These are phyloP conservation scores for Kluyveromyces nonfermentans DNA, from an alignment of 805 yeast species.

Conservation along the genomic window DNA sequence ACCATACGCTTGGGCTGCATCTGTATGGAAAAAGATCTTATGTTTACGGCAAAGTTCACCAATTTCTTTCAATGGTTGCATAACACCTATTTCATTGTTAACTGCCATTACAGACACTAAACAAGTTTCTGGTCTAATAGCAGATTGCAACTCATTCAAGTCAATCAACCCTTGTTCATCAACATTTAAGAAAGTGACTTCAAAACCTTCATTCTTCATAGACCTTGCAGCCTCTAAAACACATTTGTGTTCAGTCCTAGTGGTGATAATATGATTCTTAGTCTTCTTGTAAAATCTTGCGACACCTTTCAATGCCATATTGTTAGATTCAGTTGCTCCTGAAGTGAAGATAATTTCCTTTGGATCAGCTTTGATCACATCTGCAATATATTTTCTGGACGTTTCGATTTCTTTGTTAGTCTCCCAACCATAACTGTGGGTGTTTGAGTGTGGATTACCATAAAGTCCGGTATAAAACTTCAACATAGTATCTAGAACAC, in stretches of 20 bases:
- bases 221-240: slow-evolving; percentile 95
- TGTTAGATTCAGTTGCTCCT: slow-evolving; percentile 97
- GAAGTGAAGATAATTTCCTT: slow-evolving; percentile 95
- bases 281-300: slow-evolving; percentile 85
- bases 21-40: slow-evolving; percentile 95
- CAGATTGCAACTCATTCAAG: slow-evolving; percentile 65
- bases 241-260: slow-evolving; percentile 97
- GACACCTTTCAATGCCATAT: slow-evolving; percentile 92
- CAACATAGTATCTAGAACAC: slow-evolving; percentile 85
- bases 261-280: slow-evolving; percentile 88
- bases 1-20: slow-evolving; percentile 96
- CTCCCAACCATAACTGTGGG: slow-evolving; percentile 99
- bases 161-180: slow-evolving; percentile 68
- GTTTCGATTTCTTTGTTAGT: slow-evolving; percentile 84
- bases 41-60: slow-evolving; percentile 77
- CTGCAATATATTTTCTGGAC: slow-evolving; percentile 78
- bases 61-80: slow-evolving; percentile 92
- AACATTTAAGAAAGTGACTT: slow-evolving; percentile 88
- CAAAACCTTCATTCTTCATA: slow-evolving; percentile 93
- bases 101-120: slow-evolving; percentile 94
- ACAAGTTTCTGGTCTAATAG: slow-evolving; percentile 85
- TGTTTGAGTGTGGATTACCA: slow-evolving; percentile 96
- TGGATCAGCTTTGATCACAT: slow-evolving; percentile 83
- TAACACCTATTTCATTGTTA: slow-evolving; percentile 95
- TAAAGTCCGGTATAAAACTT: slow-evolving; percentile 83